phyloP scores from a whole-genome alignment of 441 rosid species.

The Erodium moschatum region DNA sequence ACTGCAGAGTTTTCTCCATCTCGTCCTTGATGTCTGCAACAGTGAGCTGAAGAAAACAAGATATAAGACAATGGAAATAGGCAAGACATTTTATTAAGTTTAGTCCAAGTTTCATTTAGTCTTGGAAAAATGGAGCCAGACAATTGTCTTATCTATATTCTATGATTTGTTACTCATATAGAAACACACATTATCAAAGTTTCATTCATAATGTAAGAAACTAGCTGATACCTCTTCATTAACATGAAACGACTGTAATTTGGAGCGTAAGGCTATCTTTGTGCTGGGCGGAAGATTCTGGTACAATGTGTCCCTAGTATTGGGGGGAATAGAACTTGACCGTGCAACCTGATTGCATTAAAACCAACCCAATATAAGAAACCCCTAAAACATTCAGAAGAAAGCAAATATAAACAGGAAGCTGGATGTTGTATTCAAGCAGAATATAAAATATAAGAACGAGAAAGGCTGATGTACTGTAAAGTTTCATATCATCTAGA shows the following conservation, averaged over 20 bases:
- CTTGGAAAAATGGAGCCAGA: background rate
- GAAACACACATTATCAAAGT: background rate
- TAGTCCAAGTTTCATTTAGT: background rate
- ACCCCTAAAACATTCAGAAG: background rate
- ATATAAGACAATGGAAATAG: background rate
- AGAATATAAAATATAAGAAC: background rate
- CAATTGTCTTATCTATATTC: background rate
- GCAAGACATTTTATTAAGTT: background rate
- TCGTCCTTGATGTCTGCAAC: constrained; percentile 75
- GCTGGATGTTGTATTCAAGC: no score
- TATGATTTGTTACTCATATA: background rate
- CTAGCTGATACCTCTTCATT: constrained; percentile 60
- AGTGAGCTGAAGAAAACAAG: constrained; percentile 46
- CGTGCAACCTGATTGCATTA: constrained; percentile 67
- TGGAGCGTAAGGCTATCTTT: constrained; percentile 72
- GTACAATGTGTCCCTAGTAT: constrained; percentile 87
- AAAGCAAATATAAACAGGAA: no score
- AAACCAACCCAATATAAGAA: constrained; percentile 15
- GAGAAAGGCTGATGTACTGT: background rate
- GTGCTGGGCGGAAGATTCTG: constrained; percentile 89
- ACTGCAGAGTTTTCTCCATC: constrained; percentile 51
- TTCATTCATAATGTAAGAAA: background rate
- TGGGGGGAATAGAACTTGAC: constrained; percentile 83
- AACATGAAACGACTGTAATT: constrained; percentile 52
- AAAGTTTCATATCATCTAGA: background rate